Base-by-base conservation (phyloP, 129 eudicot species). In the Heracleum sosnowskyi region DNA sequence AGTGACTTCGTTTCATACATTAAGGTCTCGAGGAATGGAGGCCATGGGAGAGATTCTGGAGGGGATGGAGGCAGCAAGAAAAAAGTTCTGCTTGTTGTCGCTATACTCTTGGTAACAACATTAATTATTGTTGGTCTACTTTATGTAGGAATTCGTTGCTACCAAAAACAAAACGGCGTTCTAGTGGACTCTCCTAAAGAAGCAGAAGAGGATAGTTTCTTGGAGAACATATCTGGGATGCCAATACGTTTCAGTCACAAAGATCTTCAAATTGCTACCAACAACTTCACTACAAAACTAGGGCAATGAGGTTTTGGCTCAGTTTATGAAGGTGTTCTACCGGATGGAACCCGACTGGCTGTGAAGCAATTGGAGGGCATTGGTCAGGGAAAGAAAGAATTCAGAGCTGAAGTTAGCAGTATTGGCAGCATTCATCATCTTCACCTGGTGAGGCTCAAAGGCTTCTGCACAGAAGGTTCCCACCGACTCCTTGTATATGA, bases 251-350 rank as follows among this genome's bases (percentile, higher is more conserved):
- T 88, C 76, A 84, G 80, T 74, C 90, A 90, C 92, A 91, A 89
- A 76, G 90, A 86, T 74, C 97, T 94, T 76, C 87, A 87, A 83
- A 78, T 82, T 53, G 98, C 98, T 33, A 95, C 98, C 0, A 78
- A 79, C 31, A 84, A 85, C 73, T 95, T 95, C 86, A 57, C 83
- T 16, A 83, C 82, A 39, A 95, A 91, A 76, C 94, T 95, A 20
- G 98, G 97, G 24, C 94, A 87, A 75, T 97, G 98, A 36, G 97
- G 98, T 77, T 95, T 95, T 69, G 98, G 98, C 13, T 91, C 98
- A 4, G 98, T 95, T 72, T 95, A 91, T 76, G 74, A 83, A 75
- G 98, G 98, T 69, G 79, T 55, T 22, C 89, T 90, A 7, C 79
- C 79, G 20, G 97, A 91, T 74, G 97, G 97, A 49, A 88, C 87